Evolutionary conservation across 805 yeast genomes (phyloP), one percentile per base, ranked within the genome.

Genomic region (Cyberlindnera mrakii): DNA sequence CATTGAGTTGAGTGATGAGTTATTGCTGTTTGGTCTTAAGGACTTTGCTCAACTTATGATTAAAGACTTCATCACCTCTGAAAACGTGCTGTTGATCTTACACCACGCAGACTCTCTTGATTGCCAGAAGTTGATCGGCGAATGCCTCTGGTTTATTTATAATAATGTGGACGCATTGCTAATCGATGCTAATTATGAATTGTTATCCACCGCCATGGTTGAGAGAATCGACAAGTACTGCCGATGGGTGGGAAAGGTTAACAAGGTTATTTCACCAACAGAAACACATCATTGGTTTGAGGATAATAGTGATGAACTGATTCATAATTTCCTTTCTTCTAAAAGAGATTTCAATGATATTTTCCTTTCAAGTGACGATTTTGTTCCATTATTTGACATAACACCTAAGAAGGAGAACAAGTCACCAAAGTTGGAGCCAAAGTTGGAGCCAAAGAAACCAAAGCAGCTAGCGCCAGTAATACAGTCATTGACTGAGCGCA

Each of bases 61-160:
- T 16, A 73, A 76, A 44, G 81, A 77, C 46, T 74, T 75, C 35
- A 72, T 82, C 16, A 62, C 59, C 18, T 62, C 78, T 10, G 85
- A 82, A 16, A 85, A 84, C 52, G 86, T 82, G 1, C 63, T 77
- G 11, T 45, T 71, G 0, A 55, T 88, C 13, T 54, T 85, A 13
- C 63, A 71, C 11, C 80, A 80, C 53, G 72, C 95, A 0, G 71
- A 71, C 37, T 52, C 63, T 16, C 63, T 72, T 37, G 60, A 71
- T 17, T 84, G 88, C 6, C 58, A 62, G 11, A 75, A 80, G 49
- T 59, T 89, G 31, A 68, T 78, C 46, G 68, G 71, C 39, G 74
- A 77, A 42, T 77, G 95, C 55, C 64, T 81, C 20, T 80, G 87
- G 81, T 84, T 75, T 51, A 67, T 86, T 11, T 78, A 75, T 50